These are phyloP conservation scores for Fraxinus floribunda DNA, from an alignment of 305 asterid genomes.

Conservation along the genomic window DNA sequence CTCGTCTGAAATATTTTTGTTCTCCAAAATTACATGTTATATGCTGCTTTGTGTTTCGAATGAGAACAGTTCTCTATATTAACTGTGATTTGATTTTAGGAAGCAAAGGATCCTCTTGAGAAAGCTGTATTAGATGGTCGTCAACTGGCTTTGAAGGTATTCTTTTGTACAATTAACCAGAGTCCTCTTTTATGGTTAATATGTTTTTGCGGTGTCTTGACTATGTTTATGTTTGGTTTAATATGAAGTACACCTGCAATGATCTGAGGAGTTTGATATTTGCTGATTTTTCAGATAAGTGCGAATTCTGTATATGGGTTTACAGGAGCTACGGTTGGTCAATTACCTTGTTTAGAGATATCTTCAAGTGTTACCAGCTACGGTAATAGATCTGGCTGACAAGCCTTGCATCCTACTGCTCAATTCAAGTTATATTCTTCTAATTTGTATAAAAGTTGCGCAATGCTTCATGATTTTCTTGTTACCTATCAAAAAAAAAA, in stretches of 20 bases:
- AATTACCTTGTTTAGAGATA: conserved; percentile 95
- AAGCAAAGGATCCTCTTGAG: conserved; percentile 95
- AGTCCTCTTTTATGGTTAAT: neutral
- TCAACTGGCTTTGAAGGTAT: conserved; percentile 96
- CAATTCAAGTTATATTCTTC: conserved; percentile 11
- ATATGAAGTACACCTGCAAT: conserved; percentile 9
- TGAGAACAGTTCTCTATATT: conserved; percentile 11
- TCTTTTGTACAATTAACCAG: conserved; percentile 8
- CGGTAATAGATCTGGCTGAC: conserved; percentile 51
- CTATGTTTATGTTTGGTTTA: conserved; percentile 12
- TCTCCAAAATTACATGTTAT: conserved; percentile 7
- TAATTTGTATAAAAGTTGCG: neutral
- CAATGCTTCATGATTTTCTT: conserved; percentile 27
- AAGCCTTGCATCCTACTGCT: conserved; percentile 12
- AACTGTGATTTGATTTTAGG: conserved; percentile 48
- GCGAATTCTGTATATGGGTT: conserved; percentile 99
- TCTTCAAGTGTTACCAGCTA: conserved; percentile 99
- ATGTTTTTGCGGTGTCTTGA: conserved; percentile 10
- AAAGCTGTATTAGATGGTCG: conserved; percentile 99
- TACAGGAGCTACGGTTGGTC: conserved; percentile 98
- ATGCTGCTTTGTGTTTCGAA: conserved; percentile 1
- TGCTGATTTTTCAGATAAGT: conserved; percentile 67
- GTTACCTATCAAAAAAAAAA: neutral
- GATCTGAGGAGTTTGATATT: conserved; percentile 28
- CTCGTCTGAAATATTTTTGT: conserved; percentile 12